A percentile compares a stretch with the other conserved stretches of the same genome.
These are phyloP conservation scores for Saccharomycopsis capsularis DNA, from an alignment of 805 yeast species.

Conservation along the genomic window DNA sequence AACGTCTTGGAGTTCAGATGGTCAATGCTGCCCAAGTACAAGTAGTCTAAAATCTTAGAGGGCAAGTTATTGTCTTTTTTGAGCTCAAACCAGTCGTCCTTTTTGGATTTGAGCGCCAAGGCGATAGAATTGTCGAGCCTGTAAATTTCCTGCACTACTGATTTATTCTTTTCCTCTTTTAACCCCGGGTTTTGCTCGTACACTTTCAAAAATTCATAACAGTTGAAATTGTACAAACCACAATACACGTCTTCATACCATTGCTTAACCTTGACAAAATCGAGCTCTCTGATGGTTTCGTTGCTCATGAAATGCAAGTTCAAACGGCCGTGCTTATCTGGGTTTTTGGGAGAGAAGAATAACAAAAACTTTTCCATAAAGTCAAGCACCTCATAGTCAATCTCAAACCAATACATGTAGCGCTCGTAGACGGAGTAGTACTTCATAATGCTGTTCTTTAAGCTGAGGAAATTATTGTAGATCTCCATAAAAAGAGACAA, in stretches of 20 bases:
- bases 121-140: slow-evolving; percentile 30
- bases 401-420: slow-evolving; percentile 79
- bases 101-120: slow-evolving; percentile 28
- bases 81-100: slow-evolving; percentile 26
- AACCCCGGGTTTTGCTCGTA: slow-evolving; percentile 6
- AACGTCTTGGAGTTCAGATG: slow-evolving; percentile 75
- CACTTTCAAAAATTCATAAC: slow-evolving; percentile 14
- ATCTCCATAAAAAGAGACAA: slow-evolving; percentile 65
- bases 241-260: slow-evolving; percentile 19
- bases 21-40: slow-evolving; percentile 76
- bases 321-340: slow-evolving; percentile 3
- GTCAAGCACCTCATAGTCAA: slow-evolving; percentile 61
- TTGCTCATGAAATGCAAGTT: not conserved
- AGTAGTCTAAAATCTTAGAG: slow-evolving; percentile 71
- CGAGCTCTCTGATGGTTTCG: slow-evolving; percentile 3
- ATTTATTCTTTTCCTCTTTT: slow-evolving; percentile 1
- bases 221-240: slow-evolving; percentile 9
- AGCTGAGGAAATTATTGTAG: slow-evolving; percentile 45
- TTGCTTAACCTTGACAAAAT: slow-evolving; percentile 6
- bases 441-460: slow-evolving; percentile 61
- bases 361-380: slow-evolving; percentile 59
- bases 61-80: slow-evolving; percentile 63
- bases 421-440: slow-evolving; percentile 61
- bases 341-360: slow-evolving; percentile 49
- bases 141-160: slow-evolving; percentile 11